These are phyloP conservation scores for Cladosporium phlei DNA, from an alignment of 2,329 filamentous ascomycete genomes.

Conservation along the genomic window DNA sequence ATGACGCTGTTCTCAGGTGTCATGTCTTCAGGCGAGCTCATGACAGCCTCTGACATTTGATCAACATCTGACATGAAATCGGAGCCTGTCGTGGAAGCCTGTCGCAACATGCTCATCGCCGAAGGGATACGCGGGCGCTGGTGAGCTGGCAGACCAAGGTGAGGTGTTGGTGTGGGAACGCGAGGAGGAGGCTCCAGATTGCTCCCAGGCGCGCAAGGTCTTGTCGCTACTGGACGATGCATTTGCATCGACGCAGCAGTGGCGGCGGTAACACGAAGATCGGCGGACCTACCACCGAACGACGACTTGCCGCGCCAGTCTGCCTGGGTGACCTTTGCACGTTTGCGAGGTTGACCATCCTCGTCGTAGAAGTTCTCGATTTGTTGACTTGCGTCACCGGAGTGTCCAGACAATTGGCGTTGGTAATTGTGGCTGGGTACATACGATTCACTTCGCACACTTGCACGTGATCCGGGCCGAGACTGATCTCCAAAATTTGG, in stretches of 20 bases:
- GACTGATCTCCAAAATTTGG: constrained; percentile 26
- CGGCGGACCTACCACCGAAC: constrained; percentile 64
- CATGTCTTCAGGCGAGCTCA: constrained; percentile 44
- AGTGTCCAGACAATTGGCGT: constrained; percentile 21
- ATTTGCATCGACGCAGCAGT: constrained; percentile 82
- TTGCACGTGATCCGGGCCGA: constrained; percentile 32
- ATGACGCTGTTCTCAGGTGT: constrained; percentile 43
- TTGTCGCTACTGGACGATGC: constrained; percentile 65
- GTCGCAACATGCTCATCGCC: constrained; percentile 26
- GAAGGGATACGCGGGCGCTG: constrained; percentile 27
- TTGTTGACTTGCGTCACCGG: constrained; percentile 18
- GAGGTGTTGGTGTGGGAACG: constrained; percentile 70
- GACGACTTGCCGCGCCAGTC: constrained; percentile 67
- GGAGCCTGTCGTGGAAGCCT: constrained; percentile 28
- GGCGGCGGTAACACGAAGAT: constrained; percentile 83
- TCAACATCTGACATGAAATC: constrained; percentile 30
- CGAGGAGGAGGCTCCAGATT: constrained; percentile 69
- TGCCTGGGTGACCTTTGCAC: constrained; percentile 70
- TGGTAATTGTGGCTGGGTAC: constrained; percentile 17
- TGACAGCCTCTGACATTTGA: constrained; percentile 38
- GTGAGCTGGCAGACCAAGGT: constrained; percentile 28
- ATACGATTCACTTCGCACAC: constrained; percentile 30
- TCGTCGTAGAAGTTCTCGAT: constrained; percentile 31
- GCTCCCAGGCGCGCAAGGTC: constrained; percentile 43
- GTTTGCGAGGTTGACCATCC: constrained; percentile 64